Percentiles rank a stretch among this genome's conserved stretches.
Evolutionary conservation across 2,329 filamentous ascomycete genomes (phyloP).

Genomic region (Curvularia spicifera): DNA sequence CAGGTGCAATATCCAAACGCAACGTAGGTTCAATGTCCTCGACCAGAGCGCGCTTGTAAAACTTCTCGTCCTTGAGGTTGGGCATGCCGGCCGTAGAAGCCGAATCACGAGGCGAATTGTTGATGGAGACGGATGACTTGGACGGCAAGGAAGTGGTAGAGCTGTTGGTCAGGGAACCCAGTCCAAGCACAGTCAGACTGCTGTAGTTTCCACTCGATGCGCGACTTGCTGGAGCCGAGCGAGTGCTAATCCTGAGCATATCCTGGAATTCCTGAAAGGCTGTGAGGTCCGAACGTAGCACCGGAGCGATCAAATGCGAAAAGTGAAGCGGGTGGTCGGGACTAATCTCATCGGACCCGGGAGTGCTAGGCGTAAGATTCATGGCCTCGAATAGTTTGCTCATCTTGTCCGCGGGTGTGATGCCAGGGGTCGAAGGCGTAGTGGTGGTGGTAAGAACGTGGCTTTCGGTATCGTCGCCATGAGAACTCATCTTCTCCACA

Average conservation of each 20-base stretch:
- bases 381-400: conserved; percentile 67
- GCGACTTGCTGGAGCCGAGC: conserved; percentile 67
- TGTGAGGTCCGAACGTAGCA: conserved; percentile 80
- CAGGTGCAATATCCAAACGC: conserved; percentile 85
- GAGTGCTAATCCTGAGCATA: conserved; percentile 69
- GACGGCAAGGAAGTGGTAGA: conserved; percentile 60
- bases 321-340: conserved; percentile 75
- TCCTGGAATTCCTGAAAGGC: conserved; percentile 86
- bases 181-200: conserved; percentile 65
- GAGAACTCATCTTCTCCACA: conserved; percentile 82
- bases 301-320: conserved; percentile 79
- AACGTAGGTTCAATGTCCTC: conserved; percentile 97
- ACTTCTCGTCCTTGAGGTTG: conserved; percentile 85
- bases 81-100: conserved; percentile 51
- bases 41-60: conserved; percentile 85
- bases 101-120: conserved; percentile 47
- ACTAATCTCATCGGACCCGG: conserved; percentile 59
- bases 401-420: conserved; percentile 63
- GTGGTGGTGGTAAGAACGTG: conserved; percentile 67
- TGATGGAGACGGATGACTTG: conserved; percentile 49
- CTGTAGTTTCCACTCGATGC: conserved; percentile 75
- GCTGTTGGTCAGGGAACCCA: conserved; percentile 60
- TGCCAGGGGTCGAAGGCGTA: conserved; percentile 80
- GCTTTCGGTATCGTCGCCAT: conserved; percentile 73
- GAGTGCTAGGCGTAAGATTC: conserved; percentile 58